These are phyloP conservation scores for Gomphus sp. DNA, from an alignment of 1,284 basidiomycete species.

Conservation along the genomic window DNA sequence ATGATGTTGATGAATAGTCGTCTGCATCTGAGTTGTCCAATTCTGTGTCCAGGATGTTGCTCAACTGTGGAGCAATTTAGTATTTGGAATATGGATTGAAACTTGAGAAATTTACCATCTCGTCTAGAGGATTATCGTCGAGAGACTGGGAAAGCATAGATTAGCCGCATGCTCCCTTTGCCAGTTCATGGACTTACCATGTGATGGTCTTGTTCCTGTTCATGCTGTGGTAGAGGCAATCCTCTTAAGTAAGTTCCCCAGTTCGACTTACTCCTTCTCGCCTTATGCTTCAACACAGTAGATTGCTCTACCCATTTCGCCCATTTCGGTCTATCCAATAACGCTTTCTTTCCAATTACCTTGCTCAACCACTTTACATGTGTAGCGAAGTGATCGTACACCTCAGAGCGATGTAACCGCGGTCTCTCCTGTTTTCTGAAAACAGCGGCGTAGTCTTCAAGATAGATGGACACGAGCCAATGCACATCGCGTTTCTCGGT, in stretches of 20 bases:
- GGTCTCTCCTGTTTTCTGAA: not conserved
- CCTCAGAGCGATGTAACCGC: conserved; percentile 1
- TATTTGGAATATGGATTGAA: not conserved
- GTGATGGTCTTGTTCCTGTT: not conserved
- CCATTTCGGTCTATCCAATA: conserved; percentile 2
- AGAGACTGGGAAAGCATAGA: not conserved
- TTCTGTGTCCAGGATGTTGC: not conserved
- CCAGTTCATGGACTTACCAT: not conserved
- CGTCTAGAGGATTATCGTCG: not conserved
- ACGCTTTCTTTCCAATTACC: not conserved
- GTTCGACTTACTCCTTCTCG: not conserved
- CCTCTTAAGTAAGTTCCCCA: not conserved
- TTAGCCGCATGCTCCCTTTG: not conserved
- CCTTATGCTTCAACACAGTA: not conserved
- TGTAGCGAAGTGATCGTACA: conserved; percentile 8
- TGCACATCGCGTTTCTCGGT: conserved; percentile 4
- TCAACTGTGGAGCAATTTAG: not conserved
- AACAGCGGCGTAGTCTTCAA: not conserved
- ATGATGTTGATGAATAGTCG: not conserved
- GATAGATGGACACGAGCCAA: conserved; percentile 5
- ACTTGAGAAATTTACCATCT: not conserved
- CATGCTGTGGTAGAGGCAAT: not conserved
- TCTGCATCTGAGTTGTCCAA: not conserved
- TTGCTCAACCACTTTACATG: not conserved
- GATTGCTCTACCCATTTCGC: not conserved